A percentile compares a stretch with the other conserved stretches of the same genome.
phyloP scores from a whole-genome alignment of 352 stramenopile species.

The Phytophthora idaei region DNA sequence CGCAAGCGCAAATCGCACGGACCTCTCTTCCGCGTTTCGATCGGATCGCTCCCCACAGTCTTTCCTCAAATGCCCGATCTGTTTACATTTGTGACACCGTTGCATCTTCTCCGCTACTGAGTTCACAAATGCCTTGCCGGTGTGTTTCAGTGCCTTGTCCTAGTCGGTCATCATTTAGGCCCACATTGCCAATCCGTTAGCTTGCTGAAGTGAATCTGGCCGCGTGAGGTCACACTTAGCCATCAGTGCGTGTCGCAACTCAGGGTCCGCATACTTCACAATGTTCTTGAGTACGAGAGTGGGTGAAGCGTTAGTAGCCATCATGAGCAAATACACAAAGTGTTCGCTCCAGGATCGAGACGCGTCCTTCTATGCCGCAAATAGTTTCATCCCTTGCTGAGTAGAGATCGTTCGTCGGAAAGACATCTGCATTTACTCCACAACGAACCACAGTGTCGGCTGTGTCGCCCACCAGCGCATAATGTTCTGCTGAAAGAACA shows the following conservation, averaged over 20 bases:
- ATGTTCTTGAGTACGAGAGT: not conserved
- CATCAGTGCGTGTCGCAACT: not conserved
- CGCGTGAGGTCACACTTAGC: not conserved
- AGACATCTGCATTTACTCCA: not conserved
- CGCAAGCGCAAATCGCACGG: too few species aligned
- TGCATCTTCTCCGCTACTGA: not conserved
- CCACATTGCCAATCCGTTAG: not conserved
- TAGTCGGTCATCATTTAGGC: not conserved
- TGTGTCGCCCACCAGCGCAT: not conserved
- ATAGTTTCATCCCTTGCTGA: too few species aligned
- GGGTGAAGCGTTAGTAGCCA: not conserved
- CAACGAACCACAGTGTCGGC: not conserved
- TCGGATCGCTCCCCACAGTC: too few species aligned
- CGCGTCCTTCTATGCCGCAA: too few species aligned
- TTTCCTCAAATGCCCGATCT: too few species aligned
- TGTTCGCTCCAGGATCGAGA: too few species aligned
- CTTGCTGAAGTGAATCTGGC: not conserved
- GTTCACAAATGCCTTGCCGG: not conserved
- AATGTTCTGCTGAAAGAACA: not conserved
- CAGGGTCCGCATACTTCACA: not conserved
- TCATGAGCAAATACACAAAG: not conserved
- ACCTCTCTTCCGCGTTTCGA: too few species aligned
- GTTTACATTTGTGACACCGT: not conserved
- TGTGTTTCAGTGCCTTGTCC: not conserved
- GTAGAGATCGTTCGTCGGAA: not conserved